phyloP scores from a whole-genome alignment of 129 eudicot genomes.

The Saussurea involucrata region DNA sequence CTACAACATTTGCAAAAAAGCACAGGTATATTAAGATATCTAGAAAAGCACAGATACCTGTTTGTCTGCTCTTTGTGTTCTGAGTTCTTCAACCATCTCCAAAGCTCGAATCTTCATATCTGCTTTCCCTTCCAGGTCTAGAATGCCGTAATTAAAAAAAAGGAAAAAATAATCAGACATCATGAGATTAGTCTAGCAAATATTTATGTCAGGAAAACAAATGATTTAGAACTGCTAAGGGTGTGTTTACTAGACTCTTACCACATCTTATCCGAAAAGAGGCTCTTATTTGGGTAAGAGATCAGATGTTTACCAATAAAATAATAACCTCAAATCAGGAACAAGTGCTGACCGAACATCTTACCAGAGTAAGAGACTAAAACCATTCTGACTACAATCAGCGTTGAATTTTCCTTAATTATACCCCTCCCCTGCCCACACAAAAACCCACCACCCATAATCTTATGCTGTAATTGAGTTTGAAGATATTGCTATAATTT shows the following conservation, averaged over 20 bases:
- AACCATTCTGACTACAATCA: too few relatives aligned
- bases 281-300: too few relatives aligned
- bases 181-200: neutral
- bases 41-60: slow-evolving; percentile 45
- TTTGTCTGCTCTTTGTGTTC: slow-evolving; percentile 90
- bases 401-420: too few relatives aligned
- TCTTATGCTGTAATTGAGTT: too few relatives aligned
- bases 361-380: too few relatives aligned
- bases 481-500: neutral
- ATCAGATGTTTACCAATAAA: too few relatives aligned
- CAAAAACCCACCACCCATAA: too few relatives aligned
- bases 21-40: neutral
- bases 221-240: neutral
- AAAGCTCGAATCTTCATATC: slow-evolving; percentile 83
- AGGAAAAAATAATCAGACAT: neutral
- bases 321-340: too few relatives aligned
- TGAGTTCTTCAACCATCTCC: slow-evolving; percentile 77
- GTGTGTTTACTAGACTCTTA: too few relatives aligned
- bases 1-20: neutral
- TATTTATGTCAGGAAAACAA: neutral
- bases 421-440: too few relatives aligned
- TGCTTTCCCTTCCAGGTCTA: slow-evolving; percentile 91
- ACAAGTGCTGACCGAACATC: too few relatives aligned
- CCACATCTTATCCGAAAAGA: too few relatives aligned
- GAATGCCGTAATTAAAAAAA: neutral